A percentile compares a stretch with the other conserved stretches of the same genome.
Conservation (phyloP, 2,329 filamentous ascomycete genomes). For the Colletotrichum eremochloae region DNA sequence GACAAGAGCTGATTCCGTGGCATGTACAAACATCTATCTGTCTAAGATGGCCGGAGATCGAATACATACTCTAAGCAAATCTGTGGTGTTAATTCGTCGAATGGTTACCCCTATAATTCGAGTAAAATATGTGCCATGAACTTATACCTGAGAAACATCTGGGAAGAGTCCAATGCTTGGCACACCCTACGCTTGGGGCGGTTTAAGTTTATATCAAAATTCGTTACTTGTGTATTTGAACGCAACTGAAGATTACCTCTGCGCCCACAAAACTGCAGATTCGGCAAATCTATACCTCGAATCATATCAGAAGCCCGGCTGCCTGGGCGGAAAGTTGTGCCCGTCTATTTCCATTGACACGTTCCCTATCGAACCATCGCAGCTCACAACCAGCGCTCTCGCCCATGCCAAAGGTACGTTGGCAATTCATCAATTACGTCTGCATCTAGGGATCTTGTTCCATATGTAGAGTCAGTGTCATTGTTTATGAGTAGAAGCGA, state of each 20-base stretch:
- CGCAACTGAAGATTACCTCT: not conserved
- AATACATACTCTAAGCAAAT: not conserved
- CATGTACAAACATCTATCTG: not conserved
- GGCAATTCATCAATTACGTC: too few species aligned
- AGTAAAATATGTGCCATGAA: not conserved
- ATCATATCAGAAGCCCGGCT: not conserved
- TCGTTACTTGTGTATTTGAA: not conserved
- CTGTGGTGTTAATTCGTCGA: too few species aligned
- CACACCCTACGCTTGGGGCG: not conserved
- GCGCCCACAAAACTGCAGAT: too few species aligned
- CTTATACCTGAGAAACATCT: not conserved
- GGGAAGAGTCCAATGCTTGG: not conserved
- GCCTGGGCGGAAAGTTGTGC: not conserved
- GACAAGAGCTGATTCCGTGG: not conserved
- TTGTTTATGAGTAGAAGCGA: not conserved
- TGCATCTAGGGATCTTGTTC: not conserved
- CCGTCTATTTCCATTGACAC: too few species aligned
- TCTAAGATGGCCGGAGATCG: not conserved
- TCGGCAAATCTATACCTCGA: not conserved
- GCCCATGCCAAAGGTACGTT: not conserved
- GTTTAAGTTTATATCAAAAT: not conserved
- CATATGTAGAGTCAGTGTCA: not conserved
- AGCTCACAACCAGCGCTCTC: not conserved
- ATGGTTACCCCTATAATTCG: too few species aligned
- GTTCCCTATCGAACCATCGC: too few species aligned